Evolutionary conservation across 768 basidiomycete genomes (phyloP).

Genomic region (Hericium erinaceus): DNA sequence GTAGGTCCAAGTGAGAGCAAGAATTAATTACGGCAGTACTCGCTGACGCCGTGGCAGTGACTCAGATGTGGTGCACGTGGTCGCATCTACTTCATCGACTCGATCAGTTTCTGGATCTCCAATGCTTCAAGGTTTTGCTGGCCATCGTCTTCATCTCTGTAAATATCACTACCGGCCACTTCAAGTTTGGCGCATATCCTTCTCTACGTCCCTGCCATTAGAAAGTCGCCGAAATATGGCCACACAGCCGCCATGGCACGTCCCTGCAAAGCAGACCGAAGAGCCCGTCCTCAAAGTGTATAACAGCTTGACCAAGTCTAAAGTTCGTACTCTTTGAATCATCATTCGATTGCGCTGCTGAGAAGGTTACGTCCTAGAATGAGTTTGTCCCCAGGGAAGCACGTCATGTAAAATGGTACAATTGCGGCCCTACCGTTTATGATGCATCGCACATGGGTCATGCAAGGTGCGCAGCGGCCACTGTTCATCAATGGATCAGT

Average conservation of each 20-base stretch:
- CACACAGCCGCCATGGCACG: conserved; percentile 45
- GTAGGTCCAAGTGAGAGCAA: no score
- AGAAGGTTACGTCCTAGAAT: conserved; percentile 36
- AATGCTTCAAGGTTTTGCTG: not conserved
- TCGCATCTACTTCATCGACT: not conserved
- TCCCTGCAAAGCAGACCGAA: conserved; percentile 33
- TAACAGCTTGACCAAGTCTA: conserved; percentile 87
- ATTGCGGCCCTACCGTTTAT: conserved; percentile 98
- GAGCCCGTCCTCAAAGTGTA: conserved; percentile 76
- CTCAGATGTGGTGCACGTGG: no score
- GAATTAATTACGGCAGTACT: no score
- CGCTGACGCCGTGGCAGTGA: no score
- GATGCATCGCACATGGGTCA: conserved; percentile 99
- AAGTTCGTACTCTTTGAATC: conserved; percentile 38
- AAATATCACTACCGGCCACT: not conserved
- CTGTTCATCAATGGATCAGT: no score
- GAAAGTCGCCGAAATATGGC: conserved; percentile 35
- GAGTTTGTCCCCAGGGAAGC: conserved; percentile 67
- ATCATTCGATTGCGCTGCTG: not conserved
- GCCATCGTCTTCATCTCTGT: not conserved
- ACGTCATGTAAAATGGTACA: conserved; percentile 91
- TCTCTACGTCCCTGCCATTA: not conserved
- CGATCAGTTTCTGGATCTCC: not conserved
- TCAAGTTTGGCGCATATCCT: not conserved
- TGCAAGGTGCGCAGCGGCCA: conserved; percentile 55